A percentile compares a stretch with the other conserved stretches of the same genome.
These are phyloP conservation scores for Heliosperma pusillum DNA, from an alignment of 148 eudicot species.

Conservation along the genomic window DNA sequence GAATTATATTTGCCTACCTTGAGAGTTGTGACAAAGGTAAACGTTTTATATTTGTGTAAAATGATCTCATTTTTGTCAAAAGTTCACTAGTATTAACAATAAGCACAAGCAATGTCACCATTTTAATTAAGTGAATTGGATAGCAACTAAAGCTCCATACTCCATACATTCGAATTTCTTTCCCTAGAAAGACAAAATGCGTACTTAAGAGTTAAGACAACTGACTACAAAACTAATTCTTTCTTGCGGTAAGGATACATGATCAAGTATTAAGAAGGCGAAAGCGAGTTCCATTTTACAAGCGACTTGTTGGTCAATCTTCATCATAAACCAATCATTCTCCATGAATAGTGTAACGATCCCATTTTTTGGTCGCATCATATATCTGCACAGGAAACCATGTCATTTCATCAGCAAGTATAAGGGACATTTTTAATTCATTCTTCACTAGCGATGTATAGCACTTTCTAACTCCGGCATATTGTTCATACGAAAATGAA, in stretches of 20 bases:
- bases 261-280: background rate
- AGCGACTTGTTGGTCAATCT: background rate
- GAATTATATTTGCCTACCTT: too few species aligned
- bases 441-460: background rate
- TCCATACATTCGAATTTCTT: background rate
- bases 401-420: constrained; percentile 4
- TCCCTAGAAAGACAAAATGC: background rate
- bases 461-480: too few species aligned
- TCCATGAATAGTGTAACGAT: constrained; percentile 91
- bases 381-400: constrained; percentile 57
- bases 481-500: too few species aligned
- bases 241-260: background rate
- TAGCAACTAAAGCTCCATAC: background rate
- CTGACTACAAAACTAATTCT: constrained; percentile 3
- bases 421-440: background rate
- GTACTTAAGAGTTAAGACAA: background rate
- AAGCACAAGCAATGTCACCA: too few species aligned
- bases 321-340: constrained; percentile 37
- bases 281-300: background rate
- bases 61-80: too few species aligned
- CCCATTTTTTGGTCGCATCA: constrained; percentile 93
- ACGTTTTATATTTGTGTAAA: too few species aligned
- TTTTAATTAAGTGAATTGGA: background rate
- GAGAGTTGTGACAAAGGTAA: too few species aligned
- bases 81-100: too few species aligned